Percentiles rank a stretch among this genome's conserved stretches.
Conservation (phyloP, 805 yeast species). For the Myxozyma kluyveri region DNA sequence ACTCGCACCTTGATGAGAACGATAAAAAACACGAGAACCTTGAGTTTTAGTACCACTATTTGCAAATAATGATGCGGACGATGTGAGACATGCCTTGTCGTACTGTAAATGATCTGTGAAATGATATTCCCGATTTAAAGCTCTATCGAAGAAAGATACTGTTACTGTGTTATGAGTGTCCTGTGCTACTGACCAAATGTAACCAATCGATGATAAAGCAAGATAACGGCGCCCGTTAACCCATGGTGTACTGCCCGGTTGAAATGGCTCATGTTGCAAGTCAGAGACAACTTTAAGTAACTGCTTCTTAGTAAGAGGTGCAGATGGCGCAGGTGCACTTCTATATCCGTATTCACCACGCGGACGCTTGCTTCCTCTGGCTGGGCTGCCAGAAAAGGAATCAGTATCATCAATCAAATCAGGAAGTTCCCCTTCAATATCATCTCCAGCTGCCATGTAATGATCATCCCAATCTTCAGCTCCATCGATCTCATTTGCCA, state of each 20-base stretch:
- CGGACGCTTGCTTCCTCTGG: neutral
- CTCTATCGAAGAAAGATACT: conserved; percentile 79
- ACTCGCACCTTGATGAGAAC: conserved; percentile 61
- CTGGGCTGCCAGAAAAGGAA: conserved; percentile 2
- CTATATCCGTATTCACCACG: neutral
- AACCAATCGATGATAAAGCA: conserved; percentile 50
- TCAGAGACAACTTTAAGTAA: conserved; percentile 5
- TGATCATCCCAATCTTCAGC: conserved; percentile 39
- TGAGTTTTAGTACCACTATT: conserved; percentile 11
- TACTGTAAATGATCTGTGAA: conserved; percentile 71
- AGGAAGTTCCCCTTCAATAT: conserved; percentile 36
- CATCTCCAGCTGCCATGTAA: conserved; percentile 65
- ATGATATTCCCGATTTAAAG: conserved; percentile 73
- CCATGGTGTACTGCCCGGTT: conserved; percentile 91
- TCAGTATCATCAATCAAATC: conserved; percentile 16
- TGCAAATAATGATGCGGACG: conserved; percentile 36
- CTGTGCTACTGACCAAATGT: conserved; percentile 71
- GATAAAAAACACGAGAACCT: conserved; percentile 51
- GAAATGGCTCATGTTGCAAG: conserved; percentile 52
- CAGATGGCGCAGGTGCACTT: neutral
- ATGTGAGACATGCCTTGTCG: conserved; percentile 72
- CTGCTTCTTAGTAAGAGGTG: neutral
- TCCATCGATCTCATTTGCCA: conserved; percentile 24
- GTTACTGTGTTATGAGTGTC: conserved; percentile 69
- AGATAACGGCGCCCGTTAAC: conserved; percentile 65